A percentile compares a stretch with the other conserved stretches of the same genome.
phyloP scores from a whole-genome alignment of 1,284 basidiomycete genomes.

The Schizophyllum amplum region DNA sequence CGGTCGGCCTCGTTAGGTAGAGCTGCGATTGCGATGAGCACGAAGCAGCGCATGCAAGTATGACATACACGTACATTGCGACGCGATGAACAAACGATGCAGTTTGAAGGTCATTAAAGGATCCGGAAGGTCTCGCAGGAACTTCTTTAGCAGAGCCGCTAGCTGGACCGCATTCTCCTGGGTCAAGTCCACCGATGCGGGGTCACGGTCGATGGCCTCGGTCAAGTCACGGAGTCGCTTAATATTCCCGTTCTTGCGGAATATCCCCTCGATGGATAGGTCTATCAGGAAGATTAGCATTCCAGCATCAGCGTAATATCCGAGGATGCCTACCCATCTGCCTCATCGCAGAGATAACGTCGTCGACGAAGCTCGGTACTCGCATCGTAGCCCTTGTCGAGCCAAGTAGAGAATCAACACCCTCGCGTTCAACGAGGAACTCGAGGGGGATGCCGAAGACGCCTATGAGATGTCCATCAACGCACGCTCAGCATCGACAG shows the following conservation, averaged over 20 bases:
- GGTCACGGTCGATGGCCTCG: conserved; percentile 91
- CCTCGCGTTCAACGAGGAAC: conserved; percentile 90
- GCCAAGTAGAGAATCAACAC: conserved; percentile 88
- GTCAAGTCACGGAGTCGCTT: conserved; percentile 84
- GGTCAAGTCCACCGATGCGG: conserved; percentile 81
- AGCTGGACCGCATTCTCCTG: conserved; percentile 97
- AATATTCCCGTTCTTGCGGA: conserved; percentile 98
- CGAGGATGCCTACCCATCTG: conserved; percentile 88
- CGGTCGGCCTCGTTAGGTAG: conserved; percentile 74
- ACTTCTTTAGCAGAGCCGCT: conserved; percentile 95
- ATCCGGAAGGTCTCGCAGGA: conserved; percentile 93
- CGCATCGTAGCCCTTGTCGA: conserved; percentile 81
- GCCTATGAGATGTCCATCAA: conserved; percentile 29
- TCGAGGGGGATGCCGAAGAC: conserved; percentile 94
- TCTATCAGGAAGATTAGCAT: conserved; percentile 39
- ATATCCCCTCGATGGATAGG: conserved; percentile 98
- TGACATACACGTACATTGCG: conserved; percentile 61
- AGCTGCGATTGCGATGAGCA: conserved; percentile 34
- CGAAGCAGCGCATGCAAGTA: conserved; percentile 6
- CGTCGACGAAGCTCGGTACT: conserved; percentile 96
- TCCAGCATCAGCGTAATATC: background rate
- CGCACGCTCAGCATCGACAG: conserved; percentile 1
- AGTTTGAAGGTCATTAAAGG: conserved; percentile 93
- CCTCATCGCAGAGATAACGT: conserved; percentile 95
- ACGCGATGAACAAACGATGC: conserved; percentile 82